Percentiles rank a stretch among this genome's conserved stretches.
Evolutionary conservation across 164 flowering plant genomes (phyloP).

Genomic region (Nelumbo lutea): DNA sequence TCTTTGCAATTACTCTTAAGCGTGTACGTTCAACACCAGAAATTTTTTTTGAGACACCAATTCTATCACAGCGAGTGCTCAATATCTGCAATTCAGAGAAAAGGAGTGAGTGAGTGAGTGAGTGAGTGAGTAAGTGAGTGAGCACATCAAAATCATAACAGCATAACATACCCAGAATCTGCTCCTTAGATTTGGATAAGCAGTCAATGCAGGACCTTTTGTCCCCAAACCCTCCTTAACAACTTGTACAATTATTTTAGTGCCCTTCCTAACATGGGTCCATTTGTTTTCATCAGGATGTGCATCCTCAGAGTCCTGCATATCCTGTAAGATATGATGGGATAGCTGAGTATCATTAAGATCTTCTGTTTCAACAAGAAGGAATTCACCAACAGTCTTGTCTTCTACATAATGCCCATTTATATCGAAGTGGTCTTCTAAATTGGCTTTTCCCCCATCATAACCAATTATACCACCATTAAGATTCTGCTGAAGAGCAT

Average conservation of each 20-base stretch:
- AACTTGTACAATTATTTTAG: slow-evolving; percentile 92
- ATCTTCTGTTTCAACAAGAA: slow-evolving; percentile 22
- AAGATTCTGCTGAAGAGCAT: slow-evolving; percentile 29
- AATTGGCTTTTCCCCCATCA: slow-evolving; percentile 35
- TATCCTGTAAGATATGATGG: slow-evolving; percentile 18
- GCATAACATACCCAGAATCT: slow-evolving; percentile 82
- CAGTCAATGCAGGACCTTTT: slow-evolving; percentile 90
- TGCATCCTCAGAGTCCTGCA: slow-evolving; percentile 18
- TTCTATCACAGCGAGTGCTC: slow-evolving; percentile 51
- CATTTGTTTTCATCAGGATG: slow-evolving; percentile 42
- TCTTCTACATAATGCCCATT: slow-evolving; percentile 27
- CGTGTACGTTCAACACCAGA: slow-evolving; percentile 85
- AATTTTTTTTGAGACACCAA: slow-evolving; percentile 86
- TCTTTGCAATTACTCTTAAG: slow-evolving; percentile 78
- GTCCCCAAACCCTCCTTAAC: slow-evolving; percentile 94
- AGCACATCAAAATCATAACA: background rate
- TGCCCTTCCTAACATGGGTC: slow-evolving; percentile 69
- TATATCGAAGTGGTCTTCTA: slow-evolving; percentile 32
- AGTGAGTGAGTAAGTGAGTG: slow-evolving; percentile 2
- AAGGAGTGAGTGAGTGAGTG: slow-evolving; percentile 8
- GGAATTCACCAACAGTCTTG: slow-evolving; percentile 17
- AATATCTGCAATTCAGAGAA: slow-evolving; percentile 52
- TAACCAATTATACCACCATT: slow-evolving; percentile 42
- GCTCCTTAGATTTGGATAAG: slow-evolving; percentile 84
- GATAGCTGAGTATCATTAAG: slow-evolving; percentile 22